Percentiles rank a stretch among this genome's conserved stretches.
Conservation (phyloP, 2,329 filamentous ascomycete species). For the Aspergillus costaricaensis region DNA sequence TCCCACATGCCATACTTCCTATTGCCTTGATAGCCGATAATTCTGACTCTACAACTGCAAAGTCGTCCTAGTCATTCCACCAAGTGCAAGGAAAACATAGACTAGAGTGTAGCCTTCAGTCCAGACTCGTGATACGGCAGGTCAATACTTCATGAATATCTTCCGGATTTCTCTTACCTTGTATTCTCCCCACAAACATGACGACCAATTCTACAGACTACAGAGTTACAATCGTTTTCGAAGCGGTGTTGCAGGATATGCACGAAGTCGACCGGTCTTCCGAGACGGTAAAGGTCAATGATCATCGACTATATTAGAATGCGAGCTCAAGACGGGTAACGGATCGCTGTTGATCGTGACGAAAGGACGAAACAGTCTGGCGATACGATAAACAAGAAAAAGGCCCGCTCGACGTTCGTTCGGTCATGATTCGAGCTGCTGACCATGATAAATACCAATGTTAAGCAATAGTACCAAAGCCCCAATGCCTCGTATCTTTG, state of each 20-base stretch:
- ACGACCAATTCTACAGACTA: conserved; percentile 3
- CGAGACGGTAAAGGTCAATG: conserved; percentile 20
- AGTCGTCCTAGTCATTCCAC: background rate
- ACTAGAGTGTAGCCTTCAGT: background rate
- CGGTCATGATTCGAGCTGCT: conserved; percentile 31
- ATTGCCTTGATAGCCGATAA: background rate
- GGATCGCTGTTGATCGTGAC: conserved; percentile 26
- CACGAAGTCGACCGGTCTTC: conserved; percentile 15
- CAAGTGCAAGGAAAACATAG: background rate
- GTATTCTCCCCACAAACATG: background rate
- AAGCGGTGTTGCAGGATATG: conserved; percentile 5
- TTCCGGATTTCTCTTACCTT: background rate
- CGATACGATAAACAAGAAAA: conserved; percentile 19
- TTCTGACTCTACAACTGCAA: background rate
- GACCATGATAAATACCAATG: conserved; percentile 32
- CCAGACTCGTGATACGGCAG: background rate
- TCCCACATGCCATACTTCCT: background rate
- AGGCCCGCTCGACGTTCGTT: conserved; percentile 30
- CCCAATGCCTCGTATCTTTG: conserved; percentile 8
- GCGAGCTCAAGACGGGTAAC: conserved; percentile 26
- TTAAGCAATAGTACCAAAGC: conserved; percentile 15
- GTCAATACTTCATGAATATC: background rate
- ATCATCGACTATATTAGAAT: conserved; percentile 28
- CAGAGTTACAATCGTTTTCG: conserved; percentile 7
- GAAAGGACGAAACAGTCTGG: conserved; percentile 27